Conservation (phyloP, 139 green algal species). For the Chlorokybus atmophyticus region DNA sequence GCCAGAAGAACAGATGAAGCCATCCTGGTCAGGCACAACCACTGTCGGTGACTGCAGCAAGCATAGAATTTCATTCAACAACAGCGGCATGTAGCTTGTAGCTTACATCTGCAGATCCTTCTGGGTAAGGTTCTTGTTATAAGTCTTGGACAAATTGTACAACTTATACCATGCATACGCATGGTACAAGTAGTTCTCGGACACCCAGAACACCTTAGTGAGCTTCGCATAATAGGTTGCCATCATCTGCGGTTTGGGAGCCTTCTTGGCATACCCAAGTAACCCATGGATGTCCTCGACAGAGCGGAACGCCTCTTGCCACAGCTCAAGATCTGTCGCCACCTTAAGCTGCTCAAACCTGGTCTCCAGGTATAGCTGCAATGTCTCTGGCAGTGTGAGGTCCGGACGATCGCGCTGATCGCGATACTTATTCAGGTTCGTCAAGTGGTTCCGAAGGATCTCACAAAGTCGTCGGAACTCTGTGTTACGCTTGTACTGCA, state of each 20-base stretch:
- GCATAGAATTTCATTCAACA: slow-evolving; percentile 22
- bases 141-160: slow-evolving; percentile 65
- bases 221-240: slow-evolving; percentile 87
- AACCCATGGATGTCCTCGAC: slow-evolving; percentile 96
- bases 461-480: slow-evolving; percentile 97
- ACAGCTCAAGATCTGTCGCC: slow-evolving; percentile 90
- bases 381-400: slow-evolving; percentile 65
- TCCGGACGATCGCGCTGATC: slow-evolving; percentile 81
- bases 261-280: slow-evolving; percentile 64
- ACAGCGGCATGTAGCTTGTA: slow-evolving; percentile 32
- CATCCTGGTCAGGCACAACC: slow-evolving; percentile 29
- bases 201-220: slow-evolving; percentile 81
- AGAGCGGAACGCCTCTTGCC: slow-evolving; percentile 93
- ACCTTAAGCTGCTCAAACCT: slow-evolving; percentile 95
- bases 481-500: slow-evolving; percentile 90
- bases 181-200: slow-evolving; percentile 77
- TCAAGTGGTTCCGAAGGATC: slow-evolving; percentile 92
- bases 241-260: slow-evolving; percentile 83
- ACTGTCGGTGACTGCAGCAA: no score
- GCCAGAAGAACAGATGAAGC: slow-evolving; percentile 80
- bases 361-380: slow-evolving; percentile 87
- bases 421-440: slow-evolving; percentile 85
- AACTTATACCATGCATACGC: slow-evolving; percentile 91
- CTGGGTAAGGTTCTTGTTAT: slow-evolving; percentile 69
- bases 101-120: slow-evolving; percentile 42